These are phyloP conservation scores for Ceratobasidium sp. DNA, from an alignment of 1,284 basidiomycete genomes.

Conservation along the genomic window DNA sequence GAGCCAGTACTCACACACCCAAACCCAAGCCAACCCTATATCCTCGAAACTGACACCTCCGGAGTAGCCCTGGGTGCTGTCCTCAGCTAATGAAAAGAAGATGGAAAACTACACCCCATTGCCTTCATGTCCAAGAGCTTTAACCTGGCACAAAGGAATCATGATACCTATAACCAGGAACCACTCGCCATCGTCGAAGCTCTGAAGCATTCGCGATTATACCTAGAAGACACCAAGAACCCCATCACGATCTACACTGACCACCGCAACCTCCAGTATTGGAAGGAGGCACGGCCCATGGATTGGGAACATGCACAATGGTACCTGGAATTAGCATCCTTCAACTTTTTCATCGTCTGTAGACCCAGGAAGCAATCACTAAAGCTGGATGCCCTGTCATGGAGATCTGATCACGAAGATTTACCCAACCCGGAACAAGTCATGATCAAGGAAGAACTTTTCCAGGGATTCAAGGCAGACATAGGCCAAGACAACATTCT, in stretches of 20 bases:
- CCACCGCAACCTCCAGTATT: no score
- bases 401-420: background rate
- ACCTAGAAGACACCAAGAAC: background rate
- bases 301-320: no score
- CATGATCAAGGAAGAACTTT: background rate
- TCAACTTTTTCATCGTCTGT: no score
- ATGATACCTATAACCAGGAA: slow-evolving; percentile 52
- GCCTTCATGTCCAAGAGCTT: slow-evolving; percentile 27
- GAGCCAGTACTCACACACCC: slow-evolving; percentile 24
- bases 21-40: slow-evolving; percentile 3
- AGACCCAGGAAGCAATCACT: background rate
- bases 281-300: no score
- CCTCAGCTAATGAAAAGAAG: slow-evolving; percentile 45
- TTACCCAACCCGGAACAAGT: background rate
- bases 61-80: slow-evolving; percentile 25
- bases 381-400: background rate
- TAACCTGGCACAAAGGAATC: slow-evolving; percentile 51
- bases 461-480: background rate
- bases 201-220: background rate
- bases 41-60: slow-evolving; percentile 28
- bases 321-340: no score
- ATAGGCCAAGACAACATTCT: no score
- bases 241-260: no score
- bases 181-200: slow-evolving; percentile 45
- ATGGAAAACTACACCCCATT: no score